These are phyloP conservation scores for Avena eriantha DNA, from an alignment of 176 grass and related monocot genomes.

Conservation along the genomic window DNA sequence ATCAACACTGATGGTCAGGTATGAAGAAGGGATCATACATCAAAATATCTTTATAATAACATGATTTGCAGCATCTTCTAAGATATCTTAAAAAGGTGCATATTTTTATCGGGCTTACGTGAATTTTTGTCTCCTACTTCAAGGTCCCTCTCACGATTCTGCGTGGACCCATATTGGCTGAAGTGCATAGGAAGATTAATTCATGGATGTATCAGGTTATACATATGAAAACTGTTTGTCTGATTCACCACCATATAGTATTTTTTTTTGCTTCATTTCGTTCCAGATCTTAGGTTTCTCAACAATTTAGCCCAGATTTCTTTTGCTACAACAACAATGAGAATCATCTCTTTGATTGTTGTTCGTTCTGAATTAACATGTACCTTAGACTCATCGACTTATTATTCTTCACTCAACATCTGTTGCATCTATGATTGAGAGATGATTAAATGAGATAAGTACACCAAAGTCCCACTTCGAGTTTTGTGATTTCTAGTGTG, in stretches of 20 bases:
- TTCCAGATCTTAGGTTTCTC: background rate
- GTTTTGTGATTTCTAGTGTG: too few relatives aligned
- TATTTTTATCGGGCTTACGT: background rate
- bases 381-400: background rate
- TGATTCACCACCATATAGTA: background rate
- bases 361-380: background rate
- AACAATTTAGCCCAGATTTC: background rate
- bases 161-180: constrained; percentile 86
- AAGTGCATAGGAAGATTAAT: constrained; percentile 92
- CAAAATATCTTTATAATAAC: constrained; percentile 23
- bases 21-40: constrained; percentile 36
- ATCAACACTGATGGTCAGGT: constrained; percentile 66
- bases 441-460: constrained; percentile 20
- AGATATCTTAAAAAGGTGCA: background rate
- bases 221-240: constrained; percentile 19
- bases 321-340: background rate
- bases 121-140: constrained; percentile 35
- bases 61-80: constrained; percentile 31
- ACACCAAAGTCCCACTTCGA: too few relatives aligned
- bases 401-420: constrained; percentile 20
- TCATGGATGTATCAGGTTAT: constrained; percentile 98
- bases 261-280: constrained; percentile 26
- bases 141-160: constrained; percentile 74
- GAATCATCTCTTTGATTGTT: background rate
- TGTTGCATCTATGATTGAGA: constrained; percentile 27